These are phyloP conservation scores for Aspergillus tubingensis DNA, from an alignment of 2,329 filamentous ascomycete species.

Conservation along the genomic window DNA sequence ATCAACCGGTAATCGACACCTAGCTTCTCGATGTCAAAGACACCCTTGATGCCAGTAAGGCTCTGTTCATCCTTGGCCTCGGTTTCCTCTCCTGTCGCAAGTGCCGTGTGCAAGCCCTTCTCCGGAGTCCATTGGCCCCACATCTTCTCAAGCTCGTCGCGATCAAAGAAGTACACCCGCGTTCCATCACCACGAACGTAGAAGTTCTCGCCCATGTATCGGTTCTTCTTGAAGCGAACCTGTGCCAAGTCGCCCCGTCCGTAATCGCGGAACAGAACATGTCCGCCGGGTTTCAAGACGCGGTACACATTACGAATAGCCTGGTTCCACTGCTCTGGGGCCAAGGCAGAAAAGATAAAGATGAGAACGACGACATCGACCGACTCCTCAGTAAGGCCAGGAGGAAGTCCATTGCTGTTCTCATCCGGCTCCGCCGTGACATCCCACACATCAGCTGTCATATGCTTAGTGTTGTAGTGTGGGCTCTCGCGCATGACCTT, in stretches of 20 bases:
- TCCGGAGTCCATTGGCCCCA: slow-evolving; percentile 63
- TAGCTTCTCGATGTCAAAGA: slow-evolving; percentile 74
- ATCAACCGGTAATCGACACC: slow-evolving; percentile 85
- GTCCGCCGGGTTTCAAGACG: slow-evolving; percentile 87
- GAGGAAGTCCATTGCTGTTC: slow-evolving; percentile 61
- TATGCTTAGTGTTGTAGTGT: slow-evolving; percentile 69
- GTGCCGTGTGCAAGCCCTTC: slow-evolving; percentile 30
- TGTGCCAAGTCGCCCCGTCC: slow-evolving; percentile 93
- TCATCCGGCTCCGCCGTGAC: slow-evolving; percentile 63
- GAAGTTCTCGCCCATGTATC: slow-evolving; percentile 95
- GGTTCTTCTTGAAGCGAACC: slow-evolving; percentile 93
- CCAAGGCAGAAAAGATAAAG: slow-evolving; percentile 93
- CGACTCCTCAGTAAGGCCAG: slow-evolving; percentile 71
- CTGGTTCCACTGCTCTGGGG: slow-evolving; percentile 78
- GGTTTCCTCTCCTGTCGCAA: slow-evolving; percentile 13
- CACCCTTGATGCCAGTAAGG: slow-evolving; percentile 24
- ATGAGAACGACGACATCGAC: slow-evolving; percentile 94
- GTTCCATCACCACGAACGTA: slow-evolving; percentile 96
- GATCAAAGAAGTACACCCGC: slow-evolving; percentile 94
- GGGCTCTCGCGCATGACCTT: slow-evolving; percentile 84
- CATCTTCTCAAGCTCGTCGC: slow-evolving; percentile 75
- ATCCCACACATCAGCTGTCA: slow-evolving; percentile 95
- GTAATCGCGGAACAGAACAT: slow-evolving; percentile 94
- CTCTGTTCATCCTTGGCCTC: slow-evolving; percentile 15
- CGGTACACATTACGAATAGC: slow-evolving; percentile 79